Conservation (phyloP, 1,284 basidiomycete genomes). For the Thecaphora thlaspeos region DNA sequence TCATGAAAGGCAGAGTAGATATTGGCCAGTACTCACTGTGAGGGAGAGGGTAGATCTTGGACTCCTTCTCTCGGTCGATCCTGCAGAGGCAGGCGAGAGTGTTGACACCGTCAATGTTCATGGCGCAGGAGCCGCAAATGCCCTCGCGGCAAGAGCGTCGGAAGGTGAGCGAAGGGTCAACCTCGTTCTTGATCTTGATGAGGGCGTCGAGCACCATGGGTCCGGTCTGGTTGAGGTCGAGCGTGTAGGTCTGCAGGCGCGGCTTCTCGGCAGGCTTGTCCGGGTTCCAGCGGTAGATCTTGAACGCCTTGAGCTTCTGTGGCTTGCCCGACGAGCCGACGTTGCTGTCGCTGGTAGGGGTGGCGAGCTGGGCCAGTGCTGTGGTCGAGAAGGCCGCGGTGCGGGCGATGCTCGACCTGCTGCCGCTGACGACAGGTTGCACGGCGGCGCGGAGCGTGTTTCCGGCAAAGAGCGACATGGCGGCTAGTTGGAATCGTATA, state of each 20-base stretch:
- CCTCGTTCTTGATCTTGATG: constrained; percentile 99
- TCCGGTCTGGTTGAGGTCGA: constrained; percentile 91
- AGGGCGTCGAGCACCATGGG: constrained; percentile 90
- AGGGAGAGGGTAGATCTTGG: constrained; percentile 97
- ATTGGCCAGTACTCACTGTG: constrained; percentile 65
- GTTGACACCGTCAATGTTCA: constrained; percentile 96
- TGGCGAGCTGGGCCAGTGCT: constrained; percentile 45
- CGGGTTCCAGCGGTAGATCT: constrained; percentile 68
- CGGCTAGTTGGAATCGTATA: too few species aligned
- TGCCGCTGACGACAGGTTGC: constrained; percentile 22
- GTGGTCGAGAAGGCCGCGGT: constrained; percentile 44
- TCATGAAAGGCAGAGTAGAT: not conserved
- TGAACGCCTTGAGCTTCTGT: constrained; percentile 53
- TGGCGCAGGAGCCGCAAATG: constrained; percentile 96
- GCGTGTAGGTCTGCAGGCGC: constrained; percentile 81
- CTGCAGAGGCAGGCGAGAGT: constrained; percentile 96
- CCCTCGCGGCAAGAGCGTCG: constrained; percentile 95
- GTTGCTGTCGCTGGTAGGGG: constrained; percentile 41
- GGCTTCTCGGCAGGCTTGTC: constrained; percentile 92
- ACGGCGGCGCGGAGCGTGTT: constrained; percentile 26
- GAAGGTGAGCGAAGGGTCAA: constrained; percentile 95
- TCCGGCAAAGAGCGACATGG: constrained; percentile 32
- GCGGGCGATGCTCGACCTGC: constrained; percentile 2
- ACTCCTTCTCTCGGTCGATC: constrained; percentile 72
- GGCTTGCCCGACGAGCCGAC: constrained; percentile 36